Evolutionary conservation across 257 asterid genomes (phyloP).

Genomic region (Coffea eugenioides): DNA sequence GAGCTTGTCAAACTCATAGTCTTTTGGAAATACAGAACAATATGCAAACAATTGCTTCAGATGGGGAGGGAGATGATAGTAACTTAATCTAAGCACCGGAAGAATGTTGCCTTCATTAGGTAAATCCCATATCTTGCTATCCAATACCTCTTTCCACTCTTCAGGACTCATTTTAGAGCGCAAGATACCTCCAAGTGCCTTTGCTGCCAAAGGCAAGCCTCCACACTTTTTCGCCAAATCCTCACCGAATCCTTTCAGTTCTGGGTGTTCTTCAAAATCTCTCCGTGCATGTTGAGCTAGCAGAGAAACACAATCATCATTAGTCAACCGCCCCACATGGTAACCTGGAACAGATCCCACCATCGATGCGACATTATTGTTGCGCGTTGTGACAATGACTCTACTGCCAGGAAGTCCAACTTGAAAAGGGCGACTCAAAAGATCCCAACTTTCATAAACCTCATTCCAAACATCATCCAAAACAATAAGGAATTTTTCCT

Average conservation of each 20-base stretch:
- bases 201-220: constrained; percentile 34
- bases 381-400: constrained; percentile 26
- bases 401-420: constrained; percentile 30
- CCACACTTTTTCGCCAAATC: constrained; percentile 23
- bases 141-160: constrained; percentile 27
- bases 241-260: constrained; percentile 20
- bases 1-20: constrained; percentile 18
- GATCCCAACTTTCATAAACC: constrained; percentile 24
- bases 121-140: constrained; percentile 30
- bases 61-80: constrained; percentile 28
- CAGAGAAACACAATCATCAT: constrained; percentile 24
- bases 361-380: constrained; percentile 9
- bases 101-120: constrained; percentile 21
- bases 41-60: constrained; percentile 32
- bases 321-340: constrained; percentile 8
- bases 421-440: constrained; percentile 21
- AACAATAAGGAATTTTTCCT: constrained; percentile 14
- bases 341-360: constrained; percentile 21
- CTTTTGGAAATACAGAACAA: constrained; percentile 31
- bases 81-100: constrained; percentile 32
- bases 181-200: constrained; percentile 32
- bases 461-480: constrained; percentile 30
- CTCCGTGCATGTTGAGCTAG: constrained; percentile 24
- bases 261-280: constrained; percentile 15
- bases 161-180: constrained; percentile 14